Evolutionary conservation across 2,329 filamentous ascomycete genomes (phyloP), one percentile per base, ranked within the genome.

Genomic region (Phoma herbarum): DNA sequence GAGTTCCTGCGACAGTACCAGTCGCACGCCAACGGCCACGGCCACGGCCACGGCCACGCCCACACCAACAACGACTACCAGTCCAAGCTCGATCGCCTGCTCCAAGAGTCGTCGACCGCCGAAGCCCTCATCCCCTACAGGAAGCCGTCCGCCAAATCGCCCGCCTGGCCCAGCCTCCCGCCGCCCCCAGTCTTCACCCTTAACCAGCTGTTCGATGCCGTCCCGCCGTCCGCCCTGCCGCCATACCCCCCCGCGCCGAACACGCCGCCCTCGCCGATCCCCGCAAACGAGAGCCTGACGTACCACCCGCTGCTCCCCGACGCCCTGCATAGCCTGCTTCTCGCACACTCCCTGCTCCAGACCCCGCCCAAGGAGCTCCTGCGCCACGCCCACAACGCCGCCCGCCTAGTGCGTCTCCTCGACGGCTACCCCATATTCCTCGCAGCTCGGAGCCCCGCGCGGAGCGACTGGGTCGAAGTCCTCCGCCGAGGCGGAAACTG

Each of bases 361-460:
- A 96, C 92, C 0, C 90, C 91, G 0, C 76, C 86, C 11, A 92
- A 90, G 67, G 91, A 95, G 74, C 84, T 93, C 31, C 85, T 88
- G 48, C 90, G 91, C 33, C 91, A 95, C 72, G 90, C 91, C 0
- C 84, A 92, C 79, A 95, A 93, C 84, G 91, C 90, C 4, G 90
- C 91, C 16, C 87, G 91, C 5, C 82, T 95, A 2, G 84, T 86
- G 4, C 85, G 91, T 20, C 83, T 95, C 23, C 88, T 86, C 47
- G 90, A 95, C 68, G 91, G 91, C 4, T 93, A 92, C 67, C 92
- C 92, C 0, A 85, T 94, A 47, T 94, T 96, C 71, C 87, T 93
- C 63, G 83, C 88, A 0, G 87, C 88, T 23, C 83, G 89, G 48
- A 90, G 86, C 3, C 88, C 90, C 1, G 88, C 90, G 2, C 87